These are phyloP conservation scores for Aspergillus neoniger DNA, from an alignment of 2,329 filamentous ascomycete genomes.

Conservation along the genomic window DNA sequence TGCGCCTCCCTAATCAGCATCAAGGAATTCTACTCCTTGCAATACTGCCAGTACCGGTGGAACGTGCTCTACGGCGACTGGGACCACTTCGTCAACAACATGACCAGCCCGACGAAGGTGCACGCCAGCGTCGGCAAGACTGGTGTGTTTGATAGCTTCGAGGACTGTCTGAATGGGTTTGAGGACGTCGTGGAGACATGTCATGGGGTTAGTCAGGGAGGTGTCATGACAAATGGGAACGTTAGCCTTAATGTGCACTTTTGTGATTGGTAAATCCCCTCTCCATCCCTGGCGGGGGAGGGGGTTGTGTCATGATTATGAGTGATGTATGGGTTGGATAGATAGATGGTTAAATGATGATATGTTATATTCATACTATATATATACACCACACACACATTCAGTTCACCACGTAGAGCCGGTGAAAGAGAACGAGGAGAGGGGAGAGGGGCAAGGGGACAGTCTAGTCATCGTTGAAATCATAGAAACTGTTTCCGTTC, in stretches of 20 bases:
- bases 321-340: too few relatives aligned
- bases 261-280: not conserved
- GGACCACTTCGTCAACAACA: slow-evolving; percentile 1
- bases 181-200: slow-evolving; percentile 1
- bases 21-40: slow-evolving; percentile 3
- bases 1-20: not conserved
- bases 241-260: not conserved
- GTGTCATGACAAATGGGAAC: not conserved
- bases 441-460: not conserved
- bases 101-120: not conserved
- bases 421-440: too few relatives aligned
- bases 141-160: not conserved
- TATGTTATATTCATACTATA: not conserved
- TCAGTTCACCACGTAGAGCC: too few relatives aligned
- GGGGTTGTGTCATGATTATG: too few relatives aligned
- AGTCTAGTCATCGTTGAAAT: slow-evolving; percentile 22
- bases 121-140: slow-evolving; percentile 1
- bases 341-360: not conserved
- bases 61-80: slow-evolving; percentile 6
- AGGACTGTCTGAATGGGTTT: slow-evolving; percentile 6
- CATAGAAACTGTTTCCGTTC: slow-evolving; percentile 29
- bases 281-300: too few relatives aligned
- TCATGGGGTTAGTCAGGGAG: not conserved
- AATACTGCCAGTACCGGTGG: slow-evolving; percentile 7
- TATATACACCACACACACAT: too few relatives aligned